Base-by-base conservation (phyloP, 2,329 filamentous ascomycete genomes). In the Hymenoscyphus fructigenus region DNA sequence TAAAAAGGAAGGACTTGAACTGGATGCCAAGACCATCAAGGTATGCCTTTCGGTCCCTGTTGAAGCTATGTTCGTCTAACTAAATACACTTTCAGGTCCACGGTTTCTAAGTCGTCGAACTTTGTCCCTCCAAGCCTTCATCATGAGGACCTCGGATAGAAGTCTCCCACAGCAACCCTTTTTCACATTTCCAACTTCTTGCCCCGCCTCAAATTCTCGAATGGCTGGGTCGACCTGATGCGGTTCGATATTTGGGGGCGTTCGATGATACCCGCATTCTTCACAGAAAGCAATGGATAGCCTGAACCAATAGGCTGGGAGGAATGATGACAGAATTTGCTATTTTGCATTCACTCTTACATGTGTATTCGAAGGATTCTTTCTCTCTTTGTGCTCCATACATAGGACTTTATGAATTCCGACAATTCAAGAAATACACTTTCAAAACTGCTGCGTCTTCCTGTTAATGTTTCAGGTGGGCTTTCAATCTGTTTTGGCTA, bases 21-120 rank as follows among this genome's bases (percentile, higher is more conserved):
- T 97, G 78, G 92, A 97, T 82, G 85, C 89, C 80, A 96, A 97
- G 88, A 96, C 90, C 82, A 97, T 98, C 84, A 97, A 98, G 87
- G 91, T 94, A 77, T 74, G 68, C 61, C 59, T 12, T 29, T 26
- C 60, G 26, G 44, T 44, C 5, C 20, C 20, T 60, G 32, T 17
- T 10, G 10, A 50, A 15, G 14, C 32, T 6, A 29, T 12, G 38
- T 36, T 4, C 17, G 12, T 28, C 61, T 70, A 57, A 65, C 61
- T 56, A 61, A 50, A 50, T 36, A 10, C 34, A 66, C 57, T 57
- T 53, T 53, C 60, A 82, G 80, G 83, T 86, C 80, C 85, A 87
- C 80, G 85, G 88, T 79, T 88, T 87, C 81, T 87, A 86, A 83
- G 75, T 73, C 74, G 72, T 73, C 76, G 76, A 78, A 76, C 72